Evolutionary conservation across 108 stramenopile genomes (phyloP).

Genomic region (Nitzschia inconspicua): DNA sequence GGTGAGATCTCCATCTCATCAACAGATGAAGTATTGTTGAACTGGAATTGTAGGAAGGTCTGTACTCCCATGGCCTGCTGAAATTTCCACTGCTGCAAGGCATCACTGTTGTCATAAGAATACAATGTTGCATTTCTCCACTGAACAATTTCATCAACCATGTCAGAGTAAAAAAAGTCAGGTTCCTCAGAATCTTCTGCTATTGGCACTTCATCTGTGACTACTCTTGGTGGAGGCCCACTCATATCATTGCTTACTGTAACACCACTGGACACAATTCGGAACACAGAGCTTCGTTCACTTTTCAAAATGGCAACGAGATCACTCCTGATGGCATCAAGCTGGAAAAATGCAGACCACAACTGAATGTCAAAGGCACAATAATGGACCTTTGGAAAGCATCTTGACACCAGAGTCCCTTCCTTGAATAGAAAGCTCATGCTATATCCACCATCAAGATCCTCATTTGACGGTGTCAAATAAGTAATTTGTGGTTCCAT

Average conservation of each 20-base stretch:
- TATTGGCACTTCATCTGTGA: too few species aligned
- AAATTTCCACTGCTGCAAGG: neutral
- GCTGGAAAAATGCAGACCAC: constrained; percentile 31
- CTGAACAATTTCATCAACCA: too few species aligned
- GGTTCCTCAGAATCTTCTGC: too few species aligned
- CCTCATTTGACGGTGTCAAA: too few species aligned
- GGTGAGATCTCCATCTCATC: too few species aligned
- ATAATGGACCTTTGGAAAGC: constrained; percentile 54
- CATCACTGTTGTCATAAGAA: neutral
- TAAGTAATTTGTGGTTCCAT: neutral
- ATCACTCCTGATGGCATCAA: neutral
- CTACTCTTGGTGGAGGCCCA: too few species aligned
- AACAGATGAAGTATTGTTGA: too few species aligned
- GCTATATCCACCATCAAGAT: neutral
- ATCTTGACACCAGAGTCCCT: constrained; percentile 57
- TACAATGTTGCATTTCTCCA: constrained; percentile 5
- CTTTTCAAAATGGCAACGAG: neutral
- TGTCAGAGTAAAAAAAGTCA: too few species aligned
- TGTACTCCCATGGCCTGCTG: constrained; percentile 1
- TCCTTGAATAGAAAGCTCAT: constrained; percentile 46
- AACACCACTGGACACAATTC: too few species aligned
- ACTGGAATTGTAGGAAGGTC: too few species aligned
- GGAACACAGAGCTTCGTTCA: neutral
- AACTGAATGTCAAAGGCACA: constrained; percentile 58
- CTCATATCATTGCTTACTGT: too few species aligned